Base-by-base conservation (phyloP, 768 basidiomycete species). In the Flagelloscypha sp. region DNA sequence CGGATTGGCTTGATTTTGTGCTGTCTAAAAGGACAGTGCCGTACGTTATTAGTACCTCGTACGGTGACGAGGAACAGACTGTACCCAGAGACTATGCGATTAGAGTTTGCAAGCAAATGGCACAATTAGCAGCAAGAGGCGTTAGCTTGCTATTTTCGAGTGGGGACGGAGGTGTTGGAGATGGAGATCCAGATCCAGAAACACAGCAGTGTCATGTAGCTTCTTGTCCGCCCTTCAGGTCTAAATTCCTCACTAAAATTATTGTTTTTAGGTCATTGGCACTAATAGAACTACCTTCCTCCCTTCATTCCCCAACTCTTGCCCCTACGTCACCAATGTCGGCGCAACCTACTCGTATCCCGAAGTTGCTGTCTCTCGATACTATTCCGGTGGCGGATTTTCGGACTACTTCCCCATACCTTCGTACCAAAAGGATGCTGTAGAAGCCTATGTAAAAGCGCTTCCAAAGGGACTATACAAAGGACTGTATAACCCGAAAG, bases 1-100 rank as follows among this genome's bases (percentile, higher is more conserved):
- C 78, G 10, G 74, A 79, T 63, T 84, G 82, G 82, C 56, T 85
- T 10, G 64, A 77, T 27, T 76, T 68, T 39, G 49, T 83, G n/a
- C 55, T 72, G 0, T 45, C 43, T 9, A 65, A 72, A 13, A 33
- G 56, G 7, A 49, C 59, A 24, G 52, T 68, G 2, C 79, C 81
- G 10, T 66, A 72, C 42, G 62, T 72, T 5, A 81, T 86, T 25
- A 79, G 79, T 0, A 84, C 79, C 0, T 76, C 74, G 1, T 40
- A 40, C 24, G 38, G 38, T 6, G 33, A 40, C 33, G 33, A 40
- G 15, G 38, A 40, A 27, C 38, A 34, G 16, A 40, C 32, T 8
- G 33, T 33, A 7, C 33, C 24, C 5, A 24, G n/a, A 6, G 35
- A 36, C 11, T 36, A 27, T 17, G 35, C 24, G n/a, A 17, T 15